Evolutionary conservation across 495 filamentous ascomycete species (phyloP), one percentile per base, ranked within the genome.

Genomic region (Podospora fimiseda): DNA sequence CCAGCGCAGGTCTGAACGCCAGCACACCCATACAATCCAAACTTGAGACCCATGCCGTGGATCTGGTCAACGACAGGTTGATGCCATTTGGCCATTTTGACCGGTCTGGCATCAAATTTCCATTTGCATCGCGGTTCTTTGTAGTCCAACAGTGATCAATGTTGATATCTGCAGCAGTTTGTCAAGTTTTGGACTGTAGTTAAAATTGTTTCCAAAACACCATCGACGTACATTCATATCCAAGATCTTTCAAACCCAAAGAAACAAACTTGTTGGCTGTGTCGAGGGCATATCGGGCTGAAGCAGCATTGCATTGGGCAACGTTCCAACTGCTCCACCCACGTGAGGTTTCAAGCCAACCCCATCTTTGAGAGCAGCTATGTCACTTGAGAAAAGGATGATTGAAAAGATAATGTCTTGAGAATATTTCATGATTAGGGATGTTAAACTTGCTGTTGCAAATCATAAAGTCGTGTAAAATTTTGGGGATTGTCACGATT

Each of bases 21-120:
- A 2, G 84, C 85, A 58, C 76, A 76, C 16, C 60, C 67, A 64
- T 88, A 89, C 48, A 89, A 83, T 0, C 85, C 85, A 30, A 87
- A 76, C 48, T 82, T 82, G 23, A 88, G 58, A 0, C 81, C 82
- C 55, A 84, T 58, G 5, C 50, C 62, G 63, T 89, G 85, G 19
- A 88, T 71, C 52, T 77, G 51, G 37, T 79, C 64, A 2, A 79
- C 78, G 6, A 85, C 65, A 13, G 76, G 68, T 71, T 72, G 59
- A 87, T 83, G 2, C 85, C 83, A 42, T 74, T 65, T 1, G 85
- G 83, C 58, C 86, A 89, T 50, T 79, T 83, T 2, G 51, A 57
- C 0, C 74, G 62, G 52, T 87, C 77, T 0, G 81, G 77, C 33
- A 81, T 70, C 1, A 87, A 67, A 15, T 72, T 74, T 1, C 72